Evolutionary conservation across 306 rosid species (phyloP), one percentile per base, ranked within the genome.

Genomic region (Cucurbita pepo): DNA sequence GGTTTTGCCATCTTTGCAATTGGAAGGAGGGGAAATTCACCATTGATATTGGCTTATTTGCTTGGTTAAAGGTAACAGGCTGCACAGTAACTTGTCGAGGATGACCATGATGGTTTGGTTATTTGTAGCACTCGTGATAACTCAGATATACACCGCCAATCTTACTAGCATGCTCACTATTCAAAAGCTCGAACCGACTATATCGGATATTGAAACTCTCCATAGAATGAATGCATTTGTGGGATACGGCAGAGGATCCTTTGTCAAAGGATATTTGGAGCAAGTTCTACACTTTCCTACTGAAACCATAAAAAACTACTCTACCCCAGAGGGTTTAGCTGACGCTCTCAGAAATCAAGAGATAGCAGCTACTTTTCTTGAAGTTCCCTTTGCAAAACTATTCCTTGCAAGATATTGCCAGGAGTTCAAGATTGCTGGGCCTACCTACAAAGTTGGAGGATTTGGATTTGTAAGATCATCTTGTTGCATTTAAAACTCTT

Each of bases 51-150:
- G 40, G 45, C 22, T 48, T 21, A 65, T 56, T 61, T 69, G 48
- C 30, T 4, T 61, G 51, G 52, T 3, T 43, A 36, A 48, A 81
- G 90, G 88, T 16, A 75, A 41, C 0, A 77, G 73, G 78, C 70
- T 83, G 18, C 80, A 77, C 22, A 85, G 75, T 75, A 79, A 79
- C 62, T 72, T 87, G n/a, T 82, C 91, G 3, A 19, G 84, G 73
- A 76, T 83, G 81, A 72, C 79, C 53, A 77, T 77, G 82, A 79
- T 85, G 76, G 79, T 79, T 2, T 87, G 91, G 91, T 14, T 83
- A 16, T 87, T 83, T 71, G 81, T 87, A 51, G 82, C 86, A 0
- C 80, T 87, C 1, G 71, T 85, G 75, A 76, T 87, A 13, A 79
- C 78, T 36, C 89, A 85, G 51, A 72, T 80, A 6, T 84, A 84